Evolutionary conservation across 1,284 basidiomycete genomes (phyloP), one percentile per base, ranked within the genome.

Genomic region (Ceratobasidium sp.): DNA sequence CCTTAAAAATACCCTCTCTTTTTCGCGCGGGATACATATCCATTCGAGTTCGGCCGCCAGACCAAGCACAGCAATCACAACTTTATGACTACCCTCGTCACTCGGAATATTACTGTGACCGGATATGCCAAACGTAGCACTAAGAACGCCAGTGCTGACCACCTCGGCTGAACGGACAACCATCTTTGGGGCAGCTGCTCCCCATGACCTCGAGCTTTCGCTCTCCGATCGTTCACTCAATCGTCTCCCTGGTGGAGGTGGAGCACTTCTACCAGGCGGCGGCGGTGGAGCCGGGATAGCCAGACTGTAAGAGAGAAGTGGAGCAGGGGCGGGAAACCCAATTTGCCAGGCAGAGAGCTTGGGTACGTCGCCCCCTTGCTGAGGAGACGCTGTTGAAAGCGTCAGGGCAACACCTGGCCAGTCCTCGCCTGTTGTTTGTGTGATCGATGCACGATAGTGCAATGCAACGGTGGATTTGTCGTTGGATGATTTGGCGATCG

Each of bases 371-470:
- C 73, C 74, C 2, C 75, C 76, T 9, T 74, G 65, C 28, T 59
- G 58, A 2, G 77, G 77, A 5, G 77, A 76, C 1, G 76, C 75
- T 0, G 78, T 77, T 26, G 73, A 76, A 21, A 78, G 69, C 41
- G 62, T 73, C 26, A 78, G 74, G n/a, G 70, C 43, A 28, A 77
- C 76, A 9, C 75, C 52, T n/a, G 71, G 67, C 76, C 77, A 78
- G 36, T 77, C 73, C 41, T 77, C 78, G 4, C 76, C 76, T 2
- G 77, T 77, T 8, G 71, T 60, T 52, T 77, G 77, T 1, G 71
- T 62, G 48, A 78, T 77, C 21, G 74, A 76, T 1, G 77, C 76
- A 50, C 76, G 74, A 59, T 78, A 78, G 26, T 77, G 74, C n/a
- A 78, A 41, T 1, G 67, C 41, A 21, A 77, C 69, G n/a, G 69